A percentile compares a stretch with the other conserved stretches of the same genome.
Conservation (phyloP, 768 basidiomycete genomes). For the Strobilomyces dryophilus region DNA sequence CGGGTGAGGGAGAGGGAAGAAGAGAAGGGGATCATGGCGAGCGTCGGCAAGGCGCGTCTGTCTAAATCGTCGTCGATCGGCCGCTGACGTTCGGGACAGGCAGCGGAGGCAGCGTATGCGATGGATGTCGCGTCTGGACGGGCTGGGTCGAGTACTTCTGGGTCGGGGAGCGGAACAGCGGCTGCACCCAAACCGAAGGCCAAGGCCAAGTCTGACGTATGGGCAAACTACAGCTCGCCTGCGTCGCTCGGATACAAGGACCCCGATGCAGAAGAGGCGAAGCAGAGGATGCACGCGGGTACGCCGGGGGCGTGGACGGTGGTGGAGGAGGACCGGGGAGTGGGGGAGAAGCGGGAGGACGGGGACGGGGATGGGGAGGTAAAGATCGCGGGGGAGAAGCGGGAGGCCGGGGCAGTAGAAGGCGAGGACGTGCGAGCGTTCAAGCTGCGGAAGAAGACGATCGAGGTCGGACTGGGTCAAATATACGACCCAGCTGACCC, state of each 20-base stretch:
- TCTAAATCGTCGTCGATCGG: neutral
- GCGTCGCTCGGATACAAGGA: constrained; percentile 78
- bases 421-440: constrained; percentile 53
- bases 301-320: constrained; percentile 76
- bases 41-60: constrained; percentile 67
- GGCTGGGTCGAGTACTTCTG: constrained; percentile 29
- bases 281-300: constrained; percentile 60
- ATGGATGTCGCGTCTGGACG: constrained; percentile 70
- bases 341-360: constrained; percentile 26
- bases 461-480: constrained; percentile 61
- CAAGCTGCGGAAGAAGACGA: constrained; percentile 64
- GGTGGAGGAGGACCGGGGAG: constrained; percentile 32
- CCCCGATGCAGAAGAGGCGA: constrained; percentile 69
- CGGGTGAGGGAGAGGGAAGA: constrained; percentile 81
- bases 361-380: constrained; percentile 10
- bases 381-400: constrained; percentile 29
- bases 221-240: constrained; percentile 85
- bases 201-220: constrained; percentile 58
- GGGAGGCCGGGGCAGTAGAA: constrained; percentile 39
- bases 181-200: constrained; percentile 27
- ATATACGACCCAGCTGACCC: constrained; percentile 83
- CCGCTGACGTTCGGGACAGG: constrained; percentile 37
- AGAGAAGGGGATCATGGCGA: constrained; percentile 81
- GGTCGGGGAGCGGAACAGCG: constrained; percentile 1
- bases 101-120: constrained; percentile 76